Percentiles rank a stretch among this genome's conserved stretches.
phyloP scores from a whole-genome alignment of 2,329 filamentous ascomycete genomes.

The Cyclaneusma minus region DNA sequence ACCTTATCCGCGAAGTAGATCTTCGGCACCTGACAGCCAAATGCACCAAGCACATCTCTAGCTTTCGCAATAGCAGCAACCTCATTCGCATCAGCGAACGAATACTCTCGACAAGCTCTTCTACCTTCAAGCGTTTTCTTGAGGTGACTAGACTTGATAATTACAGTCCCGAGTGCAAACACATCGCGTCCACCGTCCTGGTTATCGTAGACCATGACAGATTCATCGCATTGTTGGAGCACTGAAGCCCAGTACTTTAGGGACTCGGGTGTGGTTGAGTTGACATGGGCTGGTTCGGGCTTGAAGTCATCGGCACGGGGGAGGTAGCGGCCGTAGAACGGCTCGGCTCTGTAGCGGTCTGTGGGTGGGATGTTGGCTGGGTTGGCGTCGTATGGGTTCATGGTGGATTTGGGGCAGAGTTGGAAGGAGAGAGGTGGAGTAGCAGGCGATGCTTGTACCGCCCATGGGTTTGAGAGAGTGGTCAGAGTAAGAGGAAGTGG shows the following conservation, averaged over 20 bases:
- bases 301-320: constrained; percentile 16
- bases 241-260: constrained; percentile 20
- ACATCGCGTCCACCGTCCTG: constrained; percentile 23
- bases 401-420: too few relatives aligned
- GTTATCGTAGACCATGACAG: constrained; percentile 18
- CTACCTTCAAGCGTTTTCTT: constrained; percentile 7
- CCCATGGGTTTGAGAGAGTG: too few relatives aligned
- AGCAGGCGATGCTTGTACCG: too few relatives aligned
- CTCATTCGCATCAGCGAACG: constrained; percentile 26
- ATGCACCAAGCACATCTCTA: constrained; percentile 13
- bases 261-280: constrained; percentile 11
- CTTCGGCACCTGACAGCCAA: constrained; percentile 18
- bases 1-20: constrained; percentile 25
- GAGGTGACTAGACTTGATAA: constrained; percentile 23
- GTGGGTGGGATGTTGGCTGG: constrained; percentile 17
- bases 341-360: constrained; percentile 17
- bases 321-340: constrained; percentile 18
- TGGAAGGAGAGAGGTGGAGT: too few relatives aligned
- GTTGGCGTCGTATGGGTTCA: constrained; percentile 16
- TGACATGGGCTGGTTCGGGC: constrained; percentile 10
- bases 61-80: constrained; percentile 19
- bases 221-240: constrained; percentile 16
- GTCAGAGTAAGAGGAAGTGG: too few relatives aligned
- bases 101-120: constrained; percentile 18
- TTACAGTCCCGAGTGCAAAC: constrained; percentile 25